Conservation (phyloP, 2,329 filamentous ascomycete species). For the Phaeophleospora eucalypticola region DNA sequence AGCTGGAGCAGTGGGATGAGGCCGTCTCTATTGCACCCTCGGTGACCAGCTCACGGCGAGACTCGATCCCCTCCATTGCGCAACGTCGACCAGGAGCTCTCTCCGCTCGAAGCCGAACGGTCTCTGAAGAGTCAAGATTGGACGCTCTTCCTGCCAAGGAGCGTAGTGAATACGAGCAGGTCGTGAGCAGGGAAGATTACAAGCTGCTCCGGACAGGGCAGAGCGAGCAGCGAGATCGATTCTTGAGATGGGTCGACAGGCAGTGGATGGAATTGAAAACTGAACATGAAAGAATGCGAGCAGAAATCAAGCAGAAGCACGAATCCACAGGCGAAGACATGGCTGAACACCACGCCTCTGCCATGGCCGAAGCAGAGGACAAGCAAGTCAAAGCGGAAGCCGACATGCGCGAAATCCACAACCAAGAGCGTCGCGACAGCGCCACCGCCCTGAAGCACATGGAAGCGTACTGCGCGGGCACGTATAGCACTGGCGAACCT, state of each 20-base stretch:
- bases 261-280: conserved; percentile 20
- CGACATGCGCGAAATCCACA: conserved; percentile 39
- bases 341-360: conserved; percentile 35
- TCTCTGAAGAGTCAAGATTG: conserved; percentile 18
- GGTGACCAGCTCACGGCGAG: conserved; percentile 13
- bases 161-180: conserved; percentile 17
- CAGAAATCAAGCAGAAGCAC: conserved; percentile 18
- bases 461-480: conserved; percentile 45
- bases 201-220: conserved; percentile 25
- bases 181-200: conserved; percentile 26
- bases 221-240: conserved; percentile 29
- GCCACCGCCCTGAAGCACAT: conserved; percentile 46
- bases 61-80: conserved; percentile 7
- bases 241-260: conserved; percentile 25
- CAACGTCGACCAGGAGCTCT: conserved; percentile 5
- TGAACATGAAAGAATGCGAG: conserved; percentile 18
- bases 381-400: conserved; percentile 42
- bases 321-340: conserved; percentile 23
- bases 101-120: conserved; percentile 10
- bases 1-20: conserved; percentile 32
- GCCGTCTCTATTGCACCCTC: conserved; percentile 19
- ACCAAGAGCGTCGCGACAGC: conserved; percentile 40
- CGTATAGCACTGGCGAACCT: conserved; percentile 26
- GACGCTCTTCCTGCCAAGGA: conserved; percentile 11
- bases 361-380: conserved; percentile 43